Evolutionary conservation across 163 green algal genomes (phyloP), one percentile per base, ranked within the genome.

Genomic region (Chloromonas sp.): DNA sequence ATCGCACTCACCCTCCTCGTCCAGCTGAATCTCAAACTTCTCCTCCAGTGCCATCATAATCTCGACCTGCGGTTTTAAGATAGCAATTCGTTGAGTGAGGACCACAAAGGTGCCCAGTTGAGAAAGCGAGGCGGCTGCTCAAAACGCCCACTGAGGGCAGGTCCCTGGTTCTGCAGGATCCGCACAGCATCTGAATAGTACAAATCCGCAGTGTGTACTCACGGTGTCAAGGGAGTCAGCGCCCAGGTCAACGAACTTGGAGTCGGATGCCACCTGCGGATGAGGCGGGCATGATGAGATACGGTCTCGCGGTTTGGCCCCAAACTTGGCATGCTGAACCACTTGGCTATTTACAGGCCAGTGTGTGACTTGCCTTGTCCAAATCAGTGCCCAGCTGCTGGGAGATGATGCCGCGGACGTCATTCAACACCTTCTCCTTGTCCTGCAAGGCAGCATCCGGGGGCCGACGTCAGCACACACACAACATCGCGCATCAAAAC

Each of bases 11-110:
- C 93, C 95, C 82, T 99, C 96, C 95, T 99, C 97, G 70, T 98
- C 96, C 70, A 99, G 93, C 81, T 92, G 92, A 82, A 99, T 93
- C 82, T 98, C 94, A 84, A 98, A 99, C 93, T 98, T 97, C 94
- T 99, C 97, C 93, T 99, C 97, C 76, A 99, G 90, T 0, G 96
- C 97, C 97, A 99, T 99, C 97, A 99, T 99, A 90, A 99, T 99
- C 93, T 99, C 97, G n/a, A 98, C 94, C 94, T 97, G 92, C 3
- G 66, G 66, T 70, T 61, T 70, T 61, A 57, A 36, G 74, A 80
- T 60, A 71, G 36, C 36, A 36, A 36, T 36, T 36, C 36, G 36
- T 36, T 36, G 36, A 36, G 36, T 36, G 36, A 36, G 36, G 36
- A 36, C 36, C 36, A 36, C 36, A 36, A 36, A 36, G 36, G 36